These are phyloP conservation scores for Calonectria fujianensis DNA, from an alignment of 2,329 filamentous ascomycete species.

Conservation along the genomic window DNA sequence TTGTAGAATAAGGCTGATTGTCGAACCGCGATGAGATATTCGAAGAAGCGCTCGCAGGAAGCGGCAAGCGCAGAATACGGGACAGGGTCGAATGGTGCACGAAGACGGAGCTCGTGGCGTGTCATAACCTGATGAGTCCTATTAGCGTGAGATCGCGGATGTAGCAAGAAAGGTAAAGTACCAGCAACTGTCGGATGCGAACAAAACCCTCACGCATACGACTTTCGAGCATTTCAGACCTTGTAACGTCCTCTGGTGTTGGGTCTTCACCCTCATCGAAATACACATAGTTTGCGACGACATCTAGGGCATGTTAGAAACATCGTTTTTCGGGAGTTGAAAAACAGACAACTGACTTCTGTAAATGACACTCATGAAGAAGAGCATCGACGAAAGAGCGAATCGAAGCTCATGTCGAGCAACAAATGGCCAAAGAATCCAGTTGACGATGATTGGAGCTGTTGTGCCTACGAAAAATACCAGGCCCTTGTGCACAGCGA, in stretches of 20 bases:
- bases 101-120: slow-evolving; percentile 75
- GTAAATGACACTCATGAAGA: slow-evolving; percentile 75
- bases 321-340: neutral
- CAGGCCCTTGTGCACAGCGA: slow-evolving; percentile 69
- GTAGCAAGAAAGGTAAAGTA: slow-evolving; percentile 47
- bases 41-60: slow-evolving; percentile 75
- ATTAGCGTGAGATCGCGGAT: slow-evolving; percentile 5
- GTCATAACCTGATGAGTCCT: slow-evolving; percentile 66
- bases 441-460: slow-evolving; percentile 73
- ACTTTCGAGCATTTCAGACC: slow-evolving; percentile 75
- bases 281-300: slow-evolving; percentile 75
- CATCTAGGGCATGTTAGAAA: slow-evolving; percentile 56
- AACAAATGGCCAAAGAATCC: slow-evolving; percentile 77
- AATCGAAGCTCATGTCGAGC: slow-evolving; percentile 75
- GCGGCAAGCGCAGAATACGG: slow-evolving; percentile 75
- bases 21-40: slow-evolving; percentile 74
- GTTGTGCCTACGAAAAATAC: slow-evolving; percentile 73
- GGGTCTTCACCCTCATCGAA: slow-evolving; percentile 73
- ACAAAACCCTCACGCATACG: slow-evolving; percentile 77
- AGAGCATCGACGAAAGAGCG: slow-evolving; percentile 73
- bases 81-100: slow-evolving; percentile 73
- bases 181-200: slow-evolving; percentile 73
- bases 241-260: slow-evolving; percentile 68
- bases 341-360: slow-evolving; percentile 61
- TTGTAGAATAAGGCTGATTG: slow-evolving; percentile 76